Conservation (phyloP, 306 rosid genomes). For the Vigna unguiculata region DNA sequence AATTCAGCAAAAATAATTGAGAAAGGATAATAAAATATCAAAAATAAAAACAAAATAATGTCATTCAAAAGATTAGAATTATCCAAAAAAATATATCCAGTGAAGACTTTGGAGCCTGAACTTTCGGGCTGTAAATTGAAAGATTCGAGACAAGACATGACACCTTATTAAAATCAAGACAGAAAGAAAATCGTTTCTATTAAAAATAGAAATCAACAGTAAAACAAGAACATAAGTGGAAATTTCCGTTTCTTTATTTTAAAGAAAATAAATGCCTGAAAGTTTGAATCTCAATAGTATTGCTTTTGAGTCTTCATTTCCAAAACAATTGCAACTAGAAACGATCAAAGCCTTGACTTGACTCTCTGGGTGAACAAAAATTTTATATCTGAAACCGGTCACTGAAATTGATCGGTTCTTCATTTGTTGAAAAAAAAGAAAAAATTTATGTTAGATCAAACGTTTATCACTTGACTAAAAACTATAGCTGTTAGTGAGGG, state of each 20-base stretch:
- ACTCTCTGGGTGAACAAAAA: background rate
- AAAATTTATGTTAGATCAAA: no score
- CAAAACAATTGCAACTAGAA: background rate
- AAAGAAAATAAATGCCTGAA: background rate
- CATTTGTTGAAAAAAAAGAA: conserved; percentile 25
- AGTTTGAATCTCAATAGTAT: background rate
- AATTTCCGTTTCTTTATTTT: background rate
- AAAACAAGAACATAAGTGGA: background rate
- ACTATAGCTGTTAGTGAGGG: no score
- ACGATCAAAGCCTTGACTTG: background rate
- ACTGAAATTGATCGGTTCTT: background rate
- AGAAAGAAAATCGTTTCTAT: background rate
- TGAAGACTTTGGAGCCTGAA: background rate
- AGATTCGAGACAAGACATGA: background rate
- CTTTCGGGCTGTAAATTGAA: background rate
- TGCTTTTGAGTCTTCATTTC: conserved; percentile 6
- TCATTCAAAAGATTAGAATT: background rate
- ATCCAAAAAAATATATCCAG: background rate
- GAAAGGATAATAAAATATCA: background rate
- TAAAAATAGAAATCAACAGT: background rate
- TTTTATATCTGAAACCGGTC: background rate
- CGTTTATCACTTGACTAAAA: no score
- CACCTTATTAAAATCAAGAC: background rate
- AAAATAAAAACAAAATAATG: background rate
- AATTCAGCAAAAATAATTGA: background rate